Percentiles rank a stretch among this genome's conserved stretches.
phyloP scores from a whole-genome alignment of 2,329 filamentous ascomycete genomes.

The Harringtonia aguacate region DNA sequence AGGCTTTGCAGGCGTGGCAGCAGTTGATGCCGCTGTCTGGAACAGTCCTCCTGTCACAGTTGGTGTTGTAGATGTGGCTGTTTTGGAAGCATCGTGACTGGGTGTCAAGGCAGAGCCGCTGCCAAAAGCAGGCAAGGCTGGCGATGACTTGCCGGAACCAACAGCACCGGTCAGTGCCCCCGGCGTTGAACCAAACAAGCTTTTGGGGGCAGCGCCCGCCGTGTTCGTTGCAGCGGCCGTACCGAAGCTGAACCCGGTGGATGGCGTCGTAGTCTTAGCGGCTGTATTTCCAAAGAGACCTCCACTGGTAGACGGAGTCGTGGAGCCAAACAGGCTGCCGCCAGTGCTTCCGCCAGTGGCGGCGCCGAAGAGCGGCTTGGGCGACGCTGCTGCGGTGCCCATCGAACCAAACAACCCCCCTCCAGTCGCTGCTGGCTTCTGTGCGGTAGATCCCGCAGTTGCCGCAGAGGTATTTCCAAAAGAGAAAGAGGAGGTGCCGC shows the following conservation, averaged over 20 bases:
- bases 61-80: slow-evolving; percentile 6
- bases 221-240: not conserved
- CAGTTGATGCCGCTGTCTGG: not conserved
- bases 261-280: not conserved
- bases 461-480: slow-evolving; percentile 26
- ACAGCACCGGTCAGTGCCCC: not conserved
- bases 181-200: not conserved
- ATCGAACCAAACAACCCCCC: slow-evolving; percentile 1
- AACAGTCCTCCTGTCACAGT: slow-evolving; percentile 11
- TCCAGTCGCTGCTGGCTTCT: not conserved
- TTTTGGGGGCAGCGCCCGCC: not conserved
- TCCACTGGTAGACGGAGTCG: not conserved
- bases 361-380: slow-evolving; percentile 4
- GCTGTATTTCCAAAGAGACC: not conserved
- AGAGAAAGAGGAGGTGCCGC: slow-evolving; percentile 21
- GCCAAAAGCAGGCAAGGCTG: not conserved
- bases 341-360: not conserved
- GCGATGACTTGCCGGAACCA: not conserved
- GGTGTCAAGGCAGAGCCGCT: not conserved
- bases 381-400: not conserved
- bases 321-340: slow-evolving; percentile 22
- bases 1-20: slow-evolving; percentile 34
- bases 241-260: not conserved
- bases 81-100: slow-evolving; percentile 1
- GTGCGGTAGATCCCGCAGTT: slow-evolving; percentile 14